Evolutionary conservation across 1,284 basidiomycete genomes (phyloP), one percentile per base, ranked within the genome.

Genomic region (Agaricales sp.): DNA sequence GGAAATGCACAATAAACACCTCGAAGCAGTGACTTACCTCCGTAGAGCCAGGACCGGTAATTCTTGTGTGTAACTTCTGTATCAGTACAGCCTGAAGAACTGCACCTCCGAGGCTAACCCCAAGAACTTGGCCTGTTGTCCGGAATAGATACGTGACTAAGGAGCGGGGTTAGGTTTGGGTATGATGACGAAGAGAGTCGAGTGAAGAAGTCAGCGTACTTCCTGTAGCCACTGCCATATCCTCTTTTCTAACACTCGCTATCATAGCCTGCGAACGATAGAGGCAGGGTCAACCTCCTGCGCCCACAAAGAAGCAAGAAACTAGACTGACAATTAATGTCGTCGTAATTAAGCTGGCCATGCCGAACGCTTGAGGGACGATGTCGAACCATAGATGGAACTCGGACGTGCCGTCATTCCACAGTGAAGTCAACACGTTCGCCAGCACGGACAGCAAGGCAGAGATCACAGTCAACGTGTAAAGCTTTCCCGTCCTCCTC

Each of bases 41-140:
- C 59, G 70, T 69, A 50, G 90, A 77, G 54, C 72, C 73, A 46
- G 85, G 79, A 22, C 86, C 89, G n/a, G 73, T 75, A 58, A 94
- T 92, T 50, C 81, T 74, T 54, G 74, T 67, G 48, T 76, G 76
- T 51, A 94, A 67, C 60, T 86, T 79, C 45, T 70, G 65, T 19
- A 82, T 67, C 43, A 94, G 72, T 24, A 92, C 73, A 3, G 78
- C 77, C 66, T 94, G 92, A 20, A 90, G 69, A 39, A 93, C 65
- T 1, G 88, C 85, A 24, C 88, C 88, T 53, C 86, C 84, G 43
- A 93, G 67, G 57, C 87, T 85, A 48, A 94, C 92, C 45, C 91
- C 91, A 43, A 94, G 74, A 18, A 92, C 92, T 68, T 94, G 92
- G 13, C 92, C 92, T 11, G 88, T 89, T 3, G 90, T 92, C 57